Conservation (phyloP, 148 eudicot genomes). For the Fagopyrum homotropicum region DNA sequence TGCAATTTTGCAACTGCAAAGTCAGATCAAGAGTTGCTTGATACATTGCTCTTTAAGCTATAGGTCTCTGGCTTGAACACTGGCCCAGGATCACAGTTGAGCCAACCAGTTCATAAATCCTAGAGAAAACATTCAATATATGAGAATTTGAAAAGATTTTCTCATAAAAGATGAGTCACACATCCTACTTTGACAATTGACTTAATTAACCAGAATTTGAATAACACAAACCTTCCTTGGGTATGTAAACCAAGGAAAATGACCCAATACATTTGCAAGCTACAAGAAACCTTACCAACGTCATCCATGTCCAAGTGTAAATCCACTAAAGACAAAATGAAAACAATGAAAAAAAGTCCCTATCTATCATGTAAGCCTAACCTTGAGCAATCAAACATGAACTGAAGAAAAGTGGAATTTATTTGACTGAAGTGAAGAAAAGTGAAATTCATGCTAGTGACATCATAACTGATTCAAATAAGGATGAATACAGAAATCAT, state of each 20-base stretch:
- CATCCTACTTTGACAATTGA: neutral
- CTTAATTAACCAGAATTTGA: neutral
- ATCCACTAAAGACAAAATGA: neutral
- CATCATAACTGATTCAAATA: neutral
- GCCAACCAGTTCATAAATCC: conserved; percentile 53
- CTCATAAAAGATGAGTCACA: neutral
- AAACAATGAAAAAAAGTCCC: neutral
- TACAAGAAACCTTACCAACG: conserved; percentile 25
- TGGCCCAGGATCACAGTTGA: conserved; percentile 11
- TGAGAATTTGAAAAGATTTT: neutral
- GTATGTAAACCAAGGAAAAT: conserved; percentile 71
- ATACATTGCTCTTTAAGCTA: conserved; percentile 12
- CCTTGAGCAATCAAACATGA: neutral
- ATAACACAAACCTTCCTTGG: conserved; percentile 61
- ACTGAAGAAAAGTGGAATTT: neutral
- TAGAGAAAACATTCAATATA: conserved; percentile 16
- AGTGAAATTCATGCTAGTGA: neutral
- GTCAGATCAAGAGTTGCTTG: too few relatives aligned
- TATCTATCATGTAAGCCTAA: neutral
- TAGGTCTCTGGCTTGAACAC: conserved; percentile 44
- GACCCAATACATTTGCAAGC: conserved; percentile 67
- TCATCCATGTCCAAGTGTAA: neutral
- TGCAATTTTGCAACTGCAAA: too few relatives aligned
- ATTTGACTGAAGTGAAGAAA: neutral
- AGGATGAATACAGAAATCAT: conserved; percentile 47